phyloP scores from a whole-genome alignment of 371 early-diverging fungal genomes.

The Mucor plumbeus region DNA sequence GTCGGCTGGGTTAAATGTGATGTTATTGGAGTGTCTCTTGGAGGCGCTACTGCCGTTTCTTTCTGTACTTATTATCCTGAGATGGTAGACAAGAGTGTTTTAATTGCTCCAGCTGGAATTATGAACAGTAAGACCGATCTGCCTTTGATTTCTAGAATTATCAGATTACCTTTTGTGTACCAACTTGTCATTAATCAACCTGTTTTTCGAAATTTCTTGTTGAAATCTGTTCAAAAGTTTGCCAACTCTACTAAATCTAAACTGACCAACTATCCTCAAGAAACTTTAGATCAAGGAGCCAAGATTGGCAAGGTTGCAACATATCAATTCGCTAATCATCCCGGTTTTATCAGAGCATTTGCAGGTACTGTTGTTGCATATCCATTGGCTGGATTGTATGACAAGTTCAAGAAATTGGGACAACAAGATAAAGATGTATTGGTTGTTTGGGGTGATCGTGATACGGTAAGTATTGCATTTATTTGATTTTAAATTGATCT shows the following conservation, averaged over 20 bases:
- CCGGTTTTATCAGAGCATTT: slow-evolving; percentile 54
- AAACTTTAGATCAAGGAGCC: neutral
- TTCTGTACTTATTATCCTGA: slow-evolving; percentile 59
- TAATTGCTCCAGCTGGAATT: slow-evolving; percentile 63
- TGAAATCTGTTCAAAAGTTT: neutral
- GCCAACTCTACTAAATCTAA: slow-evolving; percentile 1
- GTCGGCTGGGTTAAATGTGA: slow-evolving; percentile 55
- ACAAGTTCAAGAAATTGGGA: slow-evolving; percentile 45
- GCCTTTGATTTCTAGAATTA: slow-evolving; percentile 35
- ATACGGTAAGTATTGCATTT: slow-evolving; percentile 30
- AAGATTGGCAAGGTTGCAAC: slow-evolving; percentile 14
- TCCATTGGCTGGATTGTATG: slow-evolving; percentile 39
- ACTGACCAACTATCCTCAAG: slow-evolving; percentile 1
- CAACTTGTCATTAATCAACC: slow-evolving; percentile 26
- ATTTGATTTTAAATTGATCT: neutral
- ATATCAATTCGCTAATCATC: slow-evolving; percentile 48
- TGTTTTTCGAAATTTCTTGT: slow-evolving; percentile 18
- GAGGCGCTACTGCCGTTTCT: slow-evolving; percentile 56
- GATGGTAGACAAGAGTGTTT: slow-evolving; percentile 49
- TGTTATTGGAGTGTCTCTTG: slow-evolving; percentile 58
- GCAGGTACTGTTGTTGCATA: slow-evolving; percentile 46
- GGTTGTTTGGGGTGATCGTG: slow-evolving; percentile 54
- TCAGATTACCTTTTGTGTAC: slow-evolving; percentile 21
- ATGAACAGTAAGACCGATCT: slow-evolving; percentile 36
- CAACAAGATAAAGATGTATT: slow-evolving; percentile 30